A percentile compares a stretch with the other conserved stretches of the same genome.
These are phyloP conservation scores for Pyrrhoderma lamaoense DNA, from an alignment of 1,284 basidiomycete species.

Conservation along the genomic window DNA sequence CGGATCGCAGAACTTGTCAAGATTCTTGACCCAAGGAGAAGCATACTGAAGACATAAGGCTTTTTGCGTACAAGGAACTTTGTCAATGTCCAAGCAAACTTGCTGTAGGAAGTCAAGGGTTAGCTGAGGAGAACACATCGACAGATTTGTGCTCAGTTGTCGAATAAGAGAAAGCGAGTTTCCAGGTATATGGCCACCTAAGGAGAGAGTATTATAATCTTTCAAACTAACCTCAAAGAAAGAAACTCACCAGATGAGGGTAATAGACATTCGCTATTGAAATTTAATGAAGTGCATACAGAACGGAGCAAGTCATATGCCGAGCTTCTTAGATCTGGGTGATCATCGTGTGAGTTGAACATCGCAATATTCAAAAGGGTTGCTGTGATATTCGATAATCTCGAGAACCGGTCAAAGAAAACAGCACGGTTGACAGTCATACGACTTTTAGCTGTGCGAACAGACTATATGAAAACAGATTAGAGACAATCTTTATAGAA, in stretches of 20 bases:
- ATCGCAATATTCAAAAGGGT: constrained; percentile 78
- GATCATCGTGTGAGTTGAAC: constrained; percentile 63
- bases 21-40: constrained; percentile 80
- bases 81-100: constrained; percentile 61
- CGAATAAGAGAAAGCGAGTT: constrained; percentile 59
- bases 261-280: constrained; percentile 53
- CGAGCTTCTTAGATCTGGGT: constrained; percentile 69
- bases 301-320: constrained; percentile 75
- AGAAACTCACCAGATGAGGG: constrained; percentile 52
- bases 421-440: constrained; percentile 50
- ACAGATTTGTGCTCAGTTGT: constrained; percentile 64
- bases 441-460: constrained; percentile 63
- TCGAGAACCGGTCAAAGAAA: constrained; percentile 60
- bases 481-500: constrained; percentile 2
- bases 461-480: constrained; percentile 36
- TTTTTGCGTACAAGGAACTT: constrained; percentile 44
- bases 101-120: constrained; percentile 85
- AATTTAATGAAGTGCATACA: constrained; percentile 71
- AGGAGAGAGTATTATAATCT: constrained; percentile 10
- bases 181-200: constrained; percentile 69
- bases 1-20: constrained; percentile 66
- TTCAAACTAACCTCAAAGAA: not conserved
- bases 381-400: constrained; percentile 77
- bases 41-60: constrained; percentile 74
- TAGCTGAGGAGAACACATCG: constrained; percentile 67